A percentile compares a stretch with the other conserved stretches of the same genome.
These are phyloP conservation scores for Peltaster fructicola DNA, from an alignment of 2,329 filamentous ascomycete species.

Conservation along the genomic window DNA sequence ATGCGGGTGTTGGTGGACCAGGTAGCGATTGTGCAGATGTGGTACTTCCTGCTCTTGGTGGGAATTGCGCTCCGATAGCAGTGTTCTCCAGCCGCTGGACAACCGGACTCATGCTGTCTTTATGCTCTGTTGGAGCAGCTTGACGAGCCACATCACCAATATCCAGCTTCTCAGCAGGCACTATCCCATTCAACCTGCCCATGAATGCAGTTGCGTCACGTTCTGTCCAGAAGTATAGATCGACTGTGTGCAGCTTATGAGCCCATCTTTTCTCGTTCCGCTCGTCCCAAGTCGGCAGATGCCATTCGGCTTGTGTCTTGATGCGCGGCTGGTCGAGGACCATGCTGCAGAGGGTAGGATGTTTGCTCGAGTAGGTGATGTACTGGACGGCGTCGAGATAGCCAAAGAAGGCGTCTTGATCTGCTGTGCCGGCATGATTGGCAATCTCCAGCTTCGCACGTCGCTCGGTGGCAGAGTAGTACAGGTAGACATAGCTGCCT, in stretches of 20 bases:
- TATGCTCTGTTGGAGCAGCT: constrained; percentile 30
- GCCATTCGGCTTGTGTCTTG: constrained; percentile 42
- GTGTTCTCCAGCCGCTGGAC: constrained; percentile 58
- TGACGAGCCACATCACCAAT: constrained; percentile 45
- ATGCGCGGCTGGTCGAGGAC: constrained; percentile 36
- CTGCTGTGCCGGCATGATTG: constrained; percentile 53
- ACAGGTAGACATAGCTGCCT: constrained; percentile 63
- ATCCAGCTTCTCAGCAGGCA: constrained; percentile 43
- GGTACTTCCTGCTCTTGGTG: constrained; percentile 21
- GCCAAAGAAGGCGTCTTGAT: constrained; percentile 67
- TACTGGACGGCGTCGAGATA: constrained; percentile 43
- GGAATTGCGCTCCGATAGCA: constrained; percentile 44
- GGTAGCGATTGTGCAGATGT: constrained; percentile 20
- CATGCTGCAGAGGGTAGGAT: constrained; percentile 53
- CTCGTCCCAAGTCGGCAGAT: constrained; percentile 54
- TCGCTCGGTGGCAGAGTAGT: constrained; percentile 51
- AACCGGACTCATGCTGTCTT: constrained; percentile 44
- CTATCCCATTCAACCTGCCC: constrained; percentile 46
- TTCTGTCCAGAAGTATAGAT: constrained; percentile 66
- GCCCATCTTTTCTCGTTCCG: constrained; percentile 61
- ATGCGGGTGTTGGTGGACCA: constrained; percentile 15
- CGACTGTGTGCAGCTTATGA: constrained; percentile 57
- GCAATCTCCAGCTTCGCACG: constrained; percentile 58
- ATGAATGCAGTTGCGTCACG: constrained; percentile 54
- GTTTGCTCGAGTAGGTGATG: constrained; percentile 55